A percentile compares a stretch with the other conserved stretches of the same genome.
phyloP scores from a whole-genome alignment of 495 filamentous ascomycete genomes.

The Annulohypoxylon moriforme region DNA sequence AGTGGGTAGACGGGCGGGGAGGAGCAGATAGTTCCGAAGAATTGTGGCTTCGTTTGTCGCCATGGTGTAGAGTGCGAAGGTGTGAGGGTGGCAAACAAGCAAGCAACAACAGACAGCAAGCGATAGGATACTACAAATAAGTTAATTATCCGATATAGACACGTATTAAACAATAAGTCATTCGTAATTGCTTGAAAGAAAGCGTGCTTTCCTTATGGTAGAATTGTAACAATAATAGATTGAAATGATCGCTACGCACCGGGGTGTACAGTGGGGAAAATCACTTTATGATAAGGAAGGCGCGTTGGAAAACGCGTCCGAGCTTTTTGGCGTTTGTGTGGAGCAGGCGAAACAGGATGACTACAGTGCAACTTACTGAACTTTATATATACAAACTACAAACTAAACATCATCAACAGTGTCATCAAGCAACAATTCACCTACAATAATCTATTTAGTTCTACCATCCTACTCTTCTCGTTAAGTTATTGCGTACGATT shows the following conservation, averaged over 20 bases:
- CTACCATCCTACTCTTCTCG: background rate
- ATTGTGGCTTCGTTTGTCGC: conserved; percentile 77
- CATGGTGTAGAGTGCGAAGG: conserved; percentile 58
- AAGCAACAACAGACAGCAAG: background rate
- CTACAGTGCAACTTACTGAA: background rate
- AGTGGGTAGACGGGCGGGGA: conserved; percentile 76
- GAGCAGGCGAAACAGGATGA: background rate
- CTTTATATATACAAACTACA: background rate
- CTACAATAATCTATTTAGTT: background rate
- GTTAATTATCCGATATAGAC: background rate
- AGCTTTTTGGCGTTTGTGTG: conserved; percentile 20
- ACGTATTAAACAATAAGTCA: background rate
- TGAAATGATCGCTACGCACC: conserved; percentile 14
- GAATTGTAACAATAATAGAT: conserved; percentile 15
- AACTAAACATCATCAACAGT: background rate
- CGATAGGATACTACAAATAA: background rate
- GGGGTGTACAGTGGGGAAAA: conserved; percentile 29
- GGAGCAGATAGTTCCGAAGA: conserved; percentile 80
- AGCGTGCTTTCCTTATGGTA: conserved; percentile 3
- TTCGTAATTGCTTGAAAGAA: background rate
- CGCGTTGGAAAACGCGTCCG: conserved; percentile 44
- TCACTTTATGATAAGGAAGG: conserved; percentile 27
- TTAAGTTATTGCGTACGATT: background rate
- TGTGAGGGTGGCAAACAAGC: background rate
- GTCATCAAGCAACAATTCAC: background rate